Base-by-base conservation (phyloP, 176 grass and related monocot genomes). In the Chrysopogon serrulatus region DNA sequence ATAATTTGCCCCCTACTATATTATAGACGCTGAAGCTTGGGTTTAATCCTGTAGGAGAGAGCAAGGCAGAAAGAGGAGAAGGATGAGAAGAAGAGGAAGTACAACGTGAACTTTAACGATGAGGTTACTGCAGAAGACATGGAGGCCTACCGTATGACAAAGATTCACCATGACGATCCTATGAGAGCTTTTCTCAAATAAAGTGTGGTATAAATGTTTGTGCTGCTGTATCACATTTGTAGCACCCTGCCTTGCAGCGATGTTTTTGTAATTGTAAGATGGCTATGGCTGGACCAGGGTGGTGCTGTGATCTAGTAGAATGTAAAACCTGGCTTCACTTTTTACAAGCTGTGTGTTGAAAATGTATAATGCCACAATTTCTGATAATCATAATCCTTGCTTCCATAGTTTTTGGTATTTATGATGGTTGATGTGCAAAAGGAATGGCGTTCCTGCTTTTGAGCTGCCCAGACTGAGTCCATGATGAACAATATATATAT, bases 101-200 rank as follows among this genome's bases (percentile, higher is more conserved):
- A 99, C 64, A 99, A 99, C 18, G 89, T 99, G 27, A 95, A 94
- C 39, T 99, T 91, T 89, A 88, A 94, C 31, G 93, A 99, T 6
- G 78, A 99, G 87, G 96, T 99, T 34, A 99, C 96, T 18, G 83
- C 86, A 0, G 96, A 99, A 84, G 91, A 99, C 71, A 99, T 96
- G 96, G 96, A 99, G 37, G 96, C 96, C 3, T 99, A 94, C 77
- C 88, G 96, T 14, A 94, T 99, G 96, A 99, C 88, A 43, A 96
- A 65, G 47, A 19, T 90, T 24, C 96, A 92, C 76, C 80, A 92
- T 28, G 93, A 99, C 8, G 96, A 99, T 87, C 96, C 96, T 34
- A 99, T 96, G 93, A 96, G 63, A 81, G 96, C 90, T 69, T 99
- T 96, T 60, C 80, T 90, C 60, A 65, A 51, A 43, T 90, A 74